Evolutionary conservation across 345 rosid species (phyloP).

Genomic region (Geranium rotundifolium): DNA sequence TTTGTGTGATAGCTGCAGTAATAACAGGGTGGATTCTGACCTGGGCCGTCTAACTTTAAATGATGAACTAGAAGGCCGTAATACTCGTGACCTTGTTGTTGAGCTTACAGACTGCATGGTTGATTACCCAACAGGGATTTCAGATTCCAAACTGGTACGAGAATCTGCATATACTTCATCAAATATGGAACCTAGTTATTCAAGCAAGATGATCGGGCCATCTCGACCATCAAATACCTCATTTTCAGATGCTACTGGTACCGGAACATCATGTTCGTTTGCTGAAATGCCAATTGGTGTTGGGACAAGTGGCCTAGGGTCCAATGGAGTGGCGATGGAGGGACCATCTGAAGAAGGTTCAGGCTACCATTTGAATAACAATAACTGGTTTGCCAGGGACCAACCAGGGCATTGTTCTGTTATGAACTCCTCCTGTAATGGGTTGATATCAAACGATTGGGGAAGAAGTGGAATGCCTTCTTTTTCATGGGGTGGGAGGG

Average conservation of each 20-base stretch:
- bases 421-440: constrained; percentile 43
- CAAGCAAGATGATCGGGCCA: constrained; percentile 26
- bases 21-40: constrained; percentile 48
- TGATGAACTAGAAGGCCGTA: constrained; percentile 28
- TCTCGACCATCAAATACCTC: constrained; percentile 20
- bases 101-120: constrained; percentile 44
- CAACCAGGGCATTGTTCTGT: constrained; percentile 56
- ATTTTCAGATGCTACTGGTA: constrained; percentile 30
- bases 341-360: constrained; percentile 78
- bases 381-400: constrained; percentile 53
- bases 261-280: constrained; percentile 35
- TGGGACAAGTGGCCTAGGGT: constrained; percentile 30
- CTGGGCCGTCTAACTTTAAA: constrained; percentile 37
- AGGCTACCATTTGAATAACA: constrained; percentile 42
- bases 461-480: constrained; percentile 63
- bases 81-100: constrained; percentile 31
- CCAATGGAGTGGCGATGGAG: constrained; percentile 51
- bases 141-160: constrained; percentile 38
- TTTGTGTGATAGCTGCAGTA: constrained; percentile 29
- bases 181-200: constrained; percentile 25
- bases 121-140: constrained; percentile 37
- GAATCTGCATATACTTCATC: constrained; percentile 32
- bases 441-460: constrained; percentile 62
- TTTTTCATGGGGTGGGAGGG: constrained; percentile 96
- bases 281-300: constrained; percentile 28